Evolutionary conservation across 306 rosid genomes (phyloP).

Genomic region (Prunus davidiana): DNA sequence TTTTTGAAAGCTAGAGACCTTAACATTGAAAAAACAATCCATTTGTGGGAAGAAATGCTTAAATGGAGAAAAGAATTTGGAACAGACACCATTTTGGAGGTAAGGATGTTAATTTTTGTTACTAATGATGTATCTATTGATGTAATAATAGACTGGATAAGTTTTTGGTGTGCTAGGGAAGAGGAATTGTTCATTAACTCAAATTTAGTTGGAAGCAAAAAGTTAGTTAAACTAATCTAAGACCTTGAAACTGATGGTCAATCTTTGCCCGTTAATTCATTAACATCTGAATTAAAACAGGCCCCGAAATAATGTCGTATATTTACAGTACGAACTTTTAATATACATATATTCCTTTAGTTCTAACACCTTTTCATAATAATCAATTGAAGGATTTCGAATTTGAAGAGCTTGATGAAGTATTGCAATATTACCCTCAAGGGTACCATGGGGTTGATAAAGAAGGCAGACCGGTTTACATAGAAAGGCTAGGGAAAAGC

Average conservation of each 20-base stretch:
- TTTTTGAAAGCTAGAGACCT: slow-evolving; percentile 89
- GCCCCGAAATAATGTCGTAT: background rate
- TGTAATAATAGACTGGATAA: background rate
- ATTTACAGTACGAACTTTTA: background rate
- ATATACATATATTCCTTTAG: background rate
- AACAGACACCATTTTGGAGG: slow-evolving; percentile 84
- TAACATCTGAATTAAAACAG: background rate
- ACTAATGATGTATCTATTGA: background rate
- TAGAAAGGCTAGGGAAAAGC: slow-evolving; percentile 96
- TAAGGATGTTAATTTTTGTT: slow-evolving; percentile 32
- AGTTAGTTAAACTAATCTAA: background rate
- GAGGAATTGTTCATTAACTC: background rate
- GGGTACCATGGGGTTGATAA: slow-evolving; percentile 96
- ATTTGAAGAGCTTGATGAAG: slow-evolving; percentile 89
- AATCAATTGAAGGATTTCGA: slow-evolving; percentile 69
- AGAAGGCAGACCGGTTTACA: slow-evolving; percentile 97
- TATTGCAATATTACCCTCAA: slow-evolving; percentile 91
- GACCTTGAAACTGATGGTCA: background rate
- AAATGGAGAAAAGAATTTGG: slow-evolving; percentile 84
- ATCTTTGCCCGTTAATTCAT: background rate
- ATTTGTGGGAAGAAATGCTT: slow-evolving; percentile 93
- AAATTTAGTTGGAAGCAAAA: background rate
- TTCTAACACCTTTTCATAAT: slow-evolving; percentile 29
- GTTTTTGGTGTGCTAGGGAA: background rate
- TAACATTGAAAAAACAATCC: slow-evolving; percentile 68